Percentiles rank a stretch among this genome's conserved stretches.
Evolutionary conservation across 2,329 filamentous ascomycete genomes (phyloP).

Genomic region (Penicillium aurantiogriseum): DNA sequence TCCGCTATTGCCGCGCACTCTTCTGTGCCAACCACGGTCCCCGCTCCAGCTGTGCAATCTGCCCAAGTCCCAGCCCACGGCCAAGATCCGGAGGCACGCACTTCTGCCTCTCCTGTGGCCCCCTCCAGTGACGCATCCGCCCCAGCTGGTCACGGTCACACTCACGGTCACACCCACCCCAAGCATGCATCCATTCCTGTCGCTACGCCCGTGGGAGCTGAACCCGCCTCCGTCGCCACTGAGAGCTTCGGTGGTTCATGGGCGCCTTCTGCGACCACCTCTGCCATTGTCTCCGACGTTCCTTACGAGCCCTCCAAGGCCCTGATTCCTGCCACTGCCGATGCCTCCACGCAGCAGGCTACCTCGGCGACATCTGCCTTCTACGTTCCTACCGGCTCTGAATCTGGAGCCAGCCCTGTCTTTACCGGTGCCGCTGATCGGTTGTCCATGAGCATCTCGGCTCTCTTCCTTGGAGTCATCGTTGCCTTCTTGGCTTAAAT

Average conservation of each 20-base stretch:
- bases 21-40: background rate
- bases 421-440: constrained; percentile 6
- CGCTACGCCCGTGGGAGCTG: background rate
- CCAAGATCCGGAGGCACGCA: background rate
- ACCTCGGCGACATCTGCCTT: background rate
- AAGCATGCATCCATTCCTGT: background rate
- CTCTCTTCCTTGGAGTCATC: background rate
- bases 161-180: background rate
- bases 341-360: background rate
- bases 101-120: background rate
- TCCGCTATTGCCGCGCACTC: background rate
- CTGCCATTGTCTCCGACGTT: background rate
- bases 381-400: constrained; percentile 1
- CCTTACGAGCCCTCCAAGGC: constrained; percentile 3
- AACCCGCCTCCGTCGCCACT: background rate
- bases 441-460: background rate
- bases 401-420: background rate
- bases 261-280: background rate
- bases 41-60: background rate
- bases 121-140: background rate
- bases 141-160: background rate
- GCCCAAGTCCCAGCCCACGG: background rate
- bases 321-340: background rate
- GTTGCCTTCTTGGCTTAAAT: background rate
- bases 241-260: background rate